A percentile compares a stretch with the other conserved stretches of the same genome.
Evolutionary conservation across 768 basidiomycete genomes (phyloP).

Genomic region (Termitomyces eurrhizus): DNA sequence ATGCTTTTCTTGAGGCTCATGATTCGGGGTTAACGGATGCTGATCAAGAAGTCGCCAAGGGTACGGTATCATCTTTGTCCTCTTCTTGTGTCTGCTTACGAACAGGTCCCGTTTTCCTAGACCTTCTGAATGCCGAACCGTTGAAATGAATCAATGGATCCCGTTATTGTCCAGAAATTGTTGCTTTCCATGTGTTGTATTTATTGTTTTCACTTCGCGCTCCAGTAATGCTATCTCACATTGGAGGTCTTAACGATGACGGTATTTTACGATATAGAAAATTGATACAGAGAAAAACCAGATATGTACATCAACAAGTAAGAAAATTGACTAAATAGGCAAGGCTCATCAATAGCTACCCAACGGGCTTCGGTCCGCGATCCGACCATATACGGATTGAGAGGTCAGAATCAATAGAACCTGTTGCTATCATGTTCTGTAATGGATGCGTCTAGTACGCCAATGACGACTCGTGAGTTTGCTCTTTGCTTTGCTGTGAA

Average conservation of each 20-base stretch:
- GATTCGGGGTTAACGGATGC: slow-evolving; percentile 81
- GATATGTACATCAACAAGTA: neutral
- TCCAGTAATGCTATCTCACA: slow-evolving; percentile 6
- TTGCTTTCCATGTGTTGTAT: slow-evolving; percentile 6
- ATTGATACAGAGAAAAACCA: neutral
- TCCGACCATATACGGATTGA: slow-evolving; percentile 84
- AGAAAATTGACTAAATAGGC: neutral
- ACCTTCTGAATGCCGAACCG: slow-evolving; percentile 26
- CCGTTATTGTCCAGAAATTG: neutral
- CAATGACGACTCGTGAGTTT: slow-evolving; percentile 9
- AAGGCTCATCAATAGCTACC: neutral
- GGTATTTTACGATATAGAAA: neutral
- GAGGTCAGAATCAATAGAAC: slow-evolving; percentile 81
- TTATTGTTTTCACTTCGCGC: slow-evolving; percentile 4
- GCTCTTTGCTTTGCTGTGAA: neutral
- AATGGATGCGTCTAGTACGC: slow-evolving; percentile 70
- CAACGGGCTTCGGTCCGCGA: slow-evolving; percentile 26
- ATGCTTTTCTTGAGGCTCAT: slow-evolving; percentile 93
- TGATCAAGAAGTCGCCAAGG: slow-evolving; percentile 74
- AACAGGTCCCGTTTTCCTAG: slow-evolving; percentile 10
- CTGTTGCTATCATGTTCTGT: slow-evolving; percentile 85
- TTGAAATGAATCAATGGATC: slow-evolving; percentile 17
- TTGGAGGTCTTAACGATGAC: neutral
- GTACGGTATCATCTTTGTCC: slow-evolving; percentile 32
- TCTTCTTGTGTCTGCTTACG: neutral